A percentile compares a stretch with the other conserved stretches of the same genome.
Evolutionary conservation across 805 yeast genomes (phyloP).

Genomic region (Lipomyces chichibuensis): DNA sequence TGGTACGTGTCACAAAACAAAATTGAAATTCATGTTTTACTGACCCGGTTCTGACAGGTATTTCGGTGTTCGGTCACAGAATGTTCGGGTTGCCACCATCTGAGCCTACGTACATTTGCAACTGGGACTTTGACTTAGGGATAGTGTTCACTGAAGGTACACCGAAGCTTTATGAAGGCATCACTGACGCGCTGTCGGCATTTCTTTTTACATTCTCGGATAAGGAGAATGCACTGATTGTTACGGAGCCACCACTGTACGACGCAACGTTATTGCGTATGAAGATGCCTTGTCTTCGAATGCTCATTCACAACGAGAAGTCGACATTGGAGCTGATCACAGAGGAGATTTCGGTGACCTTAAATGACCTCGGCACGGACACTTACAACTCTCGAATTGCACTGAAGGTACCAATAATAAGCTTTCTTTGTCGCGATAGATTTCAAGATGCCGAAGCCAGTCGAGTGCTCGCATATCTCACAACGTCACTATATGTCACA

Average conservation of each 20-base stretch:
- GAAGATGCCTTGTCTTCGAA: conserved; percentile 52
- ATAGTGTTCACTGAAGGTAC: conserved; percentile 57
- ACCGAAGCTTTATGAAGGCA: conserved; percentile 51
- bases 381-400: conserved; percentile 62
- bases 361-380: conserved; percentile 71
- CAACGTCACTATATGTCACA: conserved; percentile 63
- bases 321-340: conserved; percentile 39
- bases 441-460: neutral
- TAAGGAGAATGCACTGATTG: conserved; percentile 70
- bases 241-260: conserved; percentile 57
- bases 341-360: conserved; percentile 45
- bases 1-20: conserved; percentile 42
- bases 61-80: conserved; percentile 80
- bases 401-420: conserved; percentile 54
- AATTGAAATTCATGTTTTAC: neutral
- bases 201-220: conserved; percentile 70
- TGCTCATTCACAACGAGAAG: conserved; percentile 49
- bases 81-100: conserved; percentile 90
- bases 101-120: conserved; percentile 85
- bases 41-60: conserved; percentile 17
- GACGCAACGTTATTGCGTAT: conserved; percentile 73
- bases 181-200: conserved; percentile 51
- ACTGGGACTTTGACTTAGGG: conserved; percentile 84
- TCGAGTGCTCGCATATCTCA: conserved; percentile 48
- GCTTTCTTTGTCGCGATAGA: conserved; percentile 37